A percentile compares a stretch with the other conserved stretches of the same genome.
These are phyloP conservation scores for Favolaschia claudopus DNA, from an alignment of 768 basidiomycete species.

Conservation along the genomic window DNA sequence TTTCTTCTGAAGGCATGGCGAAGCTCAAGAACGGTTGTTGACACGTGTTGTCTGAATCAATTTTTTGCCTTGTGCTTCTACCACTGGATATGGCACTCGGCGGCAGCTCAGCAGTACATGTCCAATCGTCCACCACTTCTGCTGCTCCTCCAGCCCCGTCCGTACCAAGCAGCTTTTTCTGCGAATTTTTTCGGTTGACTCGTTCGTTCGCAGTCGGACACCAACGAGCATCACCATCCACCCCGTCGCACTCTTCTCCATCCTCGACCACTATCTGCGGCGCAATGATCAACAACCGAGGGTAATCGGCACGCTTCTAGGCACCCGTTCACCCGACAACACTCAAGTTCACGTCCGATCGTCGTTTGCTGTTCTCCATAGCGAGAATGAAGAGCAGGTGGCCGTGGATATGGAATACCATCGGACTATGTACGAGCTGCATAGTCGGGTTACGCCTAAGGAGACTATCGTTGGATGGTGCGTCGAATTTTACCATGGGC, in stretches of 20 bases:
- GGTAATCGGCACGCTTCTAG: slow-evolving; percentile 95
- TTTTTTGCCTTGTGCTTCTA: slow-evolving; percentile 10
- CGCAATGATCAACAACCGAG: slow-evolving; percentile 82
- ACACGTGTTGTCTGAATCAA: slow-evolving; percentile 1
- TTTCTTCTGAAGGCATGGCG: slow-evolving; percentile 89
- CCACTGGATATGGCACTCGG: slow-evolving; percentile 56
- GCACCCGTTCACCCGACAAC: slow-evolving; percentile 64
- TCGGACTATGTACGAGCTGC: slow-evolving; percentile 89
- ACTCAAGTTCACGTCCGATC: slow-evolving; percentile 79
- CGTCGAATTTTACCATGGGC: slow-evolving; percentile 35
- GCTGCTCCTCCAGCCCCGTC: slow-evolving; percentile 48
- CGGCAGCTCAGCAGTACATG: slow-evolving; percentile 59
- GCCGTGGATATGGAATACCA: slow-evolving; percentile 98
- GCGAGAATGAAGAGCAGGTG: slow-evolving; percentile 90
- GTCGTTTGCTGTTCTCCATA: slow-evolving; percentile 92
- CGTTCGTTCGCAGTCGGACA: slow-evolving; percentile 57
- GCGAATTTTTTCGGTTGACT: slow-evolving; percentile 9
- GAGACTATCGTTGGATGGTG: slow-evolving; percentile 97
- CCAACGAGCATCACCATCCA: slow-evolving; percentile 83
- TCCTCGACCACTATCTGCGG: slow-evolving; percentile 96
- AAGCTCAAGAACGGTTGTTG: background rate
- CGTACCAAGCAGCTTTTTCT: slow-evolving; percentile 24
- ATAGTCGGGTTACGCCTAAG: slow-evolving; percentile 83
- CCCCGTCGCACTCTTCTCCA: slow-evolving; percentile 91
- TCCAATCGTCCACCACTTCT: slow-evolving; percentile 45